Percentiles rank a stretch among this genome's conserved stretches.
Evolutionary conservation across 495 filamentous ascomycete genomes (phyloP).

Genomic region (Poronia punctata): DNA sequence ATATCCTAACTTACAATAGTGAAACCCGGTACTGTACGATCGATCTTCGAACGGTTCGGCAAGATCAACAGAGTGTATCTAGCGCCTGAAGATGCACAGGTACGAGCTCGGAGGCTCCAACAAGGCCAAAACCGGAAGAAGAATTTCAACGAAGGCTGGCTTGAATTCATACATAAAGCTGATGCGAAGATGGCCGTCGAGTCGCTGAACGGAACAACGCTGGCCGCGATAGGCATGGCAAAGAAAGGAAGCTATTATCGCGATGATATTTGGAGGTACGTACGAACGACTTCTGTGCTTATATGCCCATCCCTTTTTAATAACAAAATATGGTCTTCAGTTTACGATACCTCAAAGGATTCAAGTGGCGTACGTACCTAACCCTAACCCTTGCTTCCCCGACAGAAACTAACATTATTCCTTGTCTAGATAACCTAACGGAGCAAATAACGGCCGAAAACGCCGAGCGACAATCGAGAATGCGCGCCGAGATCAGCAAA

Average conservation of each 20-base stretch:
- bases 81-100: constrained; percentile 64
- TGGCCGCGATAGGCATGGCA: constrained; percentile 52
- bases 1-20: constrained; percentile 25
- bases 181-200: constrained; percentile 82
- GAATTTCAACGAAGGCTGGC: constrained; percentile 85
- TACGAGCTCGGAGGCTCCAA: constrained; percentile 51
- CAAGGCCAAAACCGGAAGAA: constrained; percentile 84
- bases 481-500: constrained; percentile 73
- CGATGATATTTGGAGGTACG: constrained; percentile 76
- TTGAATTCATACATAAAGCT: constrained; percentile 70
- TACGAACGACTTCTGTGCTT: neutral
- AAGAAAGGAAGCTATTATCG: constrained; percentile 84
- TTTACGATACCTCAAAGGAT: constrained; percentile 68
- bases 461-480: constrained; percentile 68
- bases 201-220: constrained; percentile 69
- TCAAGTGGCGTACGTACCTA: constrained; percentile 64
- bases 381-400: constrained; percentile 19
- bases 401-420: neutral
- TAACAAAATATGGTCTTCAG: constrained; percentile 3
- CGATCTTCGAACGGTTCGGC: constrained; percentile 69
- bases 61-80: constrained; percentile 82
- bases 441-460: constrained; percentile 74
- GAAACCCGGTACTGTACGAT: constrained; percentile 75
- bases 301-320: neutral
- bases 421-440: constrained; percentile 38